Base-by-base conservation (phyloP, 495 filamentous ascomycete species). In the Chlorociboria aeruginascens region DNA sequence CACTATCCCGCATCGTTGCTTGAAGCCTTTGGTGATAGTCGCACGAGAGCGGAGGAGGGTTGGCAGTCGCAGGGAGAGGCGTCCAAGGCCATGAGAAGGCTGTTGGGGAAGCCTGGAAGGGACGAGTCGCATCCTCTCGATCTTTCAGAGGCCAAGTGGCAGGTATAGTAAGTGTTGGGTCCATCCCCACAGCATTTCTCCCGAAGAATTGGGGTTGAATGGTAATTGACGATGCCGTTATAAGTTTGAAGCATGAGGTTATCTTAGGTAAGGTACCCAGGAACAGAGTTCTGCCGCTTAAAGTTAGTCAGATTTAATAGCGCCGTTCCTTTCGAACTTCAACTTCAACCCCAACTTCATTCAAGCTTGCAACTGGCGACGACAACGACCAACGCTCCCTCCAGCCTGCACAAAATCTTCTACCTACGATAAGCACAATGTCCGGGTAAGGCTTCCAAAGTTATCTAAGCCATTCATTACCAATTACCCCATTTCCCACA, bases 101-200 rank as follows among this genome's bases (percentile, higher is more conserved):
- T 71, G 68, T 63, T 66, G 66, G 62, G 74, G 60, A 46, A 76
- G 61, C 66, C 70, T 67, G 63, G 70, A 66, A 61, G 74, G 61
- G 62, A 71, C 70, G 62, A 70, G 71, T 54, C 71, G 68, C 72
- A 76, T 76, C 51, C 14, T 60, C 32, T 29, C 9, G 10, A 20
- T 35, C 44, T 40, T 40, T 40, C 7, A 6, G 35, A 6, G n/a
- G 2, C 43, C 46, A 56, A 51, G 51, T 55, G 49, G 40, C 40
- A 12, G 39, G 6, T 28, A 16, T 0, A 28, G 17, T 38, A 43
- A 40, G 17, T n/a, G 17, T 40, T 30, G 13, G 29, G 8, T 7
- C 14, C 41, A 40, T 44, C 32, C 29, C 53, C 50, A 56, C 56
- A 54, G 33, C 57, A 60, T 60, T 17, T 37, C 37, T 51, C 20